These are phyloP conservation scores for Fusarium citri DNA, from an alignment of 2,329 filamentous ascomycete genomes.

Conservation along the genomic window DNA sequence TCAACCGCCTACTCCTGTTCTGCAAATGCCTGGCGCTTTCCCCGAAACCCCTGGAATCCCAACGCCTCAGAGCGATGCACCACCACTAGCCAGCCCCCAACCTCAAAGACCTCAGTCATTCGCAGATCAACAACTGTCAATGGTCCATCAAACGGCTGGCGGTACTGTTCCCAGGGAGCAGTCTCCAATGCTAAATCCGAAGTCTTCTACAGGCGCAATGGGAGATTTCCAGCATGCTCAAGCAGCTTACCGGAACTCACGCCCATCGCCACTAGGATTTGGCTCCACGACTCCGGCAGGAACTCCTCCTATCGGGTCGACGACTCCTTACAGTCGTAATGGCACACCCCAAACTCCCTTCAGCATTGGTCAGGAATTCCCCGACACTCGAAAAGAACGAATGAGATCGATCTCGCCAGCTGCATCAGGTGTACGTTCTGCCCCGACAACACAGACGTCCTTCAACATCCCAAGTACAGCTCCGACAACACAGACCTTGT, in stretches of 20 bases:
- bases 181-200: slow-evolving; percentile 20
- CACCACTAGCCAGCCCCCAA: slow-evolving; percentile 32
- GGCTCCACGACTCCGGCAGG: slow-evolving; percentile 36
- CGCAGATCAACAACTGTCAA: slow-evolving; percentile 20
- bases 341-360: slow-evolving; percentile 33
- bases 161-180: slow-evolving; percentile 33
- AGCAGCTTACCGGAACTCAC: slow-evolving; percentile 26
- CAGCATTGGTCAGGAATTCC: slow-evolving; percentile 14
- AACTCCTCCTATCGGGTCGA: slow-evolving; percentile 24
- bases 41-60: slow-evolving; percentile 16
- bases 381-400: slow-evolving; percentile 17
- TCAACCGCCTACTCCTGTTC: slow-evolving; percentile 19
- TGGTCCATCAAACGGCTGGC: slow-evolving; percentile 32
- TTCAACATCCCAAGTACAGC: slow-evolving; percentile 34
- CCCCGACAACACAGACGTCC: slow-evolving; percentile 27
- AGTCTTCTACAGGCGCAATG: slow-evolving; percentile 23
- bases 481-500: slow-evolving; percentile 27
- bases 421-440: slow-evolving; percentile 26
- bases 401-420: slow-evolving; percentile 34
- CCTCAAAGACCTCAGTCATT: slow-evolving; percentile 34
- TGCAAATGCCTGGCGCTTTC: slow-evolving; percentile 20
- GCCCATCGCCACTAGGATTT: slow-evolving; percentile 28
- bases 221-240: slow-evolving; percentile 23
- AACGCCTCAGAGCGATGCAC: slow-evolving; percentile 4
- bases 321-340: slow-evolving; percentile 12